These are phyloP conservation scores for Choanephora cucurbitarum DNA, from an alignment of 371 early-diverging fungal species.

Conservation along the genomic window DNA sequence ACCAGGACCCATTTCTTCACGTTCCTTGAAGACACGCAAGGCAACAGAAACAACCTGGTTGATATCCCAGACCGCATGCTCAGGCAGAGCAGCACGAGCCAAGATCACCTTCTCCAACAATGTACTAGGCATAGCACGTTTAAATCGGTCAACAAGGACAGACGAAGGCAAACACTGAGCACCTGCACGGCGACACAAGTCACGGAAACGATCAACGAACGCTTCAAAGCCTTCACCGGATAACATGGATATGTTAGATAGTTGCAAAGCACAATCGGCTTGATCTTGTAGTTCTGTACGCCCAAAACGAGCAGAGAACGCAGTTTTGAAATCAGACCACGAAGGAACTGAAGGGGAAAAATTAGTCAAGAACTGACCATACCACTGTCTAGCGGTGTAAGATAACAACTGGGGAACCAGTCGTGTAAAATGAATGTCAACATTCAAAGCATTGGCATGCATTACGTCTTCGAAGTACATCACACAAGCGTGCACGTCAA, in stretches of 20 bases:
- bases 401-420: constrained; percentile 8
- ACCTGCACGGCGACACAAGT: constrained; percentile 9
- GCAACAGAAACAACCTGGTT: neutral
- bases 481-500: constrained; percentile 5
- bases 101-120: neutral
- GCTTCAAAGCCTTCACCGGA: constrained; percentile 1
- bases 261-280: neutral
- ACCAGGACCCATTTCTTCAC: neutral
- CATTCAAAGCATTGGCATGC: neutral
- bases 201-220: constrained; percentile 12
- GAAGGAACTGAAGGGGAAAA: neutral
- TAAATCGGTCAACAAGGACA: neutral
- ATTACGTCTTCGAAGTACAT: constrained; percentile 13
- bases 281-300: constrained; percentile 1
- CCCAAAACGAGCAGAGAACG: constrained; percentile 6
- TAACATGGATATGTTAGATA: neutral
- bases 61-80: neutral
- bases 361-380: neutral
- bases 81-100: neutral
- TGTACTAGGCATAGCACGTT: neutral
- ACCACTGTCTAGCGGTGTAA: constrained; percentile 7
- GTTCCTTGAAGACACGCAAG: neutral
- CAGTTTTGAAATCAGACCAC: constrained; percentile 2
- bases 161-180: neutral
- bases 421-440: constrained; percentile 3